Conservation (phyloP, 805 yeast genomes). For the Citeromyces nyonsensis region DNA sequence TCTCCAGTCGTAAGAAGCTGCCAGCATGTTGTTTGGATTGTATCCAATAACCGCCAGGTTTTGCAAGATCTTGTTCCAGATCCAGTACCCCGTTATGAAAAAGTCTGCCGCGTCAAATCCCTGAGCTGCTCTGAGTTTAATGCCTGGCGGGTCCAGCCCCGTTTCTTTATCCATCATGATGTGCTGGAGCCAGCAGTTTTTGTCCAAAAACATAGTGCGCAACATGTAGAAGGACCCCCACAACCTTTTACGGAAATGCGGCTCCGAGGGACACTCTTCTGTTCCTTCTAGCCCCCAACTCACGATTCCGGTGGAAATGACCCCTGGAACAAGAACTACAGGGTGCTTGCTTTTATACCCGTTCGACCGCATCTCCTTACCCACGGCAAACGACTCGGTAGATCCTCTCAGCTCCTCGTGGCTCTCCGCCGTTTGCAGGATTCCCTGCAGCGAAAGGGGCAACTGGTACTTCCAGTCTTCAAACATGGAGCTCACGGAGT, state of each 20-base stretch:
- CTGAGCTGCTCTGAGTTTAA: constrained; percentile 77
- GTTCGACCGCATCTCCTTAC: constrained; percentile 38
- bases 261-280: constrained; percentile 66
- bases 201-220: constrained; percentile 81
- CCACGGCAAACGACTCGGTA: constrained; percentile 82
- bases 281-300: constrained; percentile 77
- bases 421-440: constrained; percentile 30
- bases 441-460: constrained; percentile 49
- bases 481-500: constrained; percentile 37
- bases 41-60: constrained; percentile 90
- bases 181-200: constrained; percentile 87
- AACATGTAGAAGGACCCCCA: constrained; percentile 98
- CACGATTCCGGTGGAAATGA: constrained; percentile 87
- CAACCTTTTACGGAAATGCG: constrained; percentile 78
- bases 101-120: constrained; percentile 96
- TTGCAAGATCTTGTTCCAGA: constrained; percentile 93
- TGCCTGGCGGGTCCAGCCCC: constrained; percentile 81
- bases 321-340: constrained; percentile 91
- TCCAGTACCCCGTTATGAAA: constrained; percentile 96
- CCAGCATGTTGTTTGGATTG: constrained; percentile 78
- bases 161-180: constrained; percentile 81
- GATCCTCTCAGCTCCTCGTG: constrained; percentile 23
- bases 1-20: constrained; percentile 96
- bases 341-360: constrained; percentile 50
- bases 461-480: constrained; percentile 63